Conservation (phyloP, 768 basidiomycete species). For the Sutorius australiensis region DNA sequence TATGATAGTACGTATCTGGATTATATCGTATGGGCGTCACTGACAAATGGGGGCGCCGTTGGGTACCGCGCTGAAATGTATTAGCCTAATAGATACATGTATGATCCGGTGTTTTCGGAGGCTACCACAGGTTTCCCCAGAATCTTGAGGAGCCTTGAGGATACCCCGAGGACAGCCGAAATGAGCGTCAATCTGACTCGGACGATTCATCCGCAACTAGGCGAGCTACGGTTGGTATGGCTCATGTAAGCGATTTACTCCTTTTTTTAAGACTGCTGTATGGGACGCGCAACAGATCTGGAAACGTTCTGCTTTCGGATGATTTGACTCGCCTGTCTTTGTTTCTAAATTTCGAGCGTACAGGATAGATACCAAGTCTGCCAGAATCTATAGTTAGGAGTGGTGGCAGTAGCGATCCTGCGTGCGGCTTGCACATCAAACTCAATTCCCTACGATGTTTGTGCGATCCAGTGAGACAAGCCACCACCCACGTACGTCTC, state of each 20-base stretch:
- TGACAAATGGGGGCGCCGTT: neutral
- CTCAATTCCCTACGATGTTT: neutral
- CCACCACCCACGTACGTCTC: neutral
- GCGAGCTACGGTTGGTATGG: neutral
- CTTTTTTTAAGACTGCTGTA: neutral
- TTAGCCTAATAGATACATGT: conserved; percentile 5
- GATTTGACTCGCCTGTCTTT: neutral
- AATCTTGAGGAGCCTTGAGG: neutral
- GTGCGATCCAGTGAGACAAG: neutral
- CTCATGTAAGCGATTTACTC: neutral
- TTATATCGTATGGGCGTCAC: neutral
- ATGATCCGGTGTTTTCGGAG: neutral
- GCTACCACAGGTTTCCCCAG: neutral
- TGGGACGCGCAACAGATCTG: neutral
- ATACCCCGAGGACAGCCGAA: neutral
- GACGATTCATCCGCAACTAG: neutral
- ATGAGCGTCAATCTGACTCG: neutral
- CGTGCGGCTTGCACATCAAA: neutral
- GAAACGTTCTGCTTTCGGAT: neutral
- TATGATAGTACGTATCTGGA: conserved; percentile 12
- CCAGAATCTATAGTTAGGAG: neutral
- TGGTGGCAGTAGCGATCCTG: neutral
- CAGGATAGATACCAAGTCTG: neutral
- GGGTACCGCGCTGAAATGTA: neutral
- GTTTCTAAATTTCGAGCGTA: too few species aligned